Conservation (phyloP, 495 filamentous ascomycete species). For the Melanomma pulvis-pyrius region DNA sequence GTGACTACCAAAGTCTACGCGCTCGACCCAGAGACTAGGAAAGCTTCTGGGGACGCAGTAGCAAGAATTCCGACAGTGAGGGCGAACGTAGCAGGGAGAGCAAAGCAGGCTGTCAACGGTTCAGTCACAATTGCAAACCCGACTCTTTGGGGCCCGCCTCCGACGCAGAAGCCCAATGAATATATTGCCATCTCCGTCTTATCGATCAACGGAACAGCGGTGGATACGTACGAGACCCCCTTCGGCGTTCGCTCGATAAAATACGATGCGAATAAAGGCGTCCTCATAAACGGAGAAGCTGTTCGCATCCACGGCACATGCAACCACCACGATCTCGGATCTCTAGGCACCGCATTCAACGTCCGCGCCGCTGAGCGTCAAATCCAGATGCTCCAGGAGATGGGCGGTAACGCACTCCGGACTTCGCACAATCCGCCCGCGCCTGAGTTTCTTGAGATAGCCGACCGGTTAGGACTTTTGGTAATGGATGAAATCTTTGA, state of each 20-base stretch:
- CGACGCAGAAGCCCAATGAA: slow-evolving; percentile 49
- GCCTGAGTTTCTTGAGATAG: slow-evolving; percentile 21
- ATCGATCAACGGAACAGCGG: slow-evolving; percentile 22
- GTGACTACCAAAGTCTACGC: slow-evolving; percentile 15
- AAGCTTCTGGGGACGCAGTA: slow-evolving; percentile 5
- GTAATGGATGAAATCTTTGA: slow-evolving; percentile 48
- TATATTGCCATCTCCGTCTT: slow-evolving; percentile 53
- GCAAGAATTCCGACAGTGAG: slow-evolving; percentile 15
- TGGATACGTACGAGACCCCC: slow-evolving; percentile 54
- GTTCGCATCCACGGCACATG: slow-evolving; percentile 49
- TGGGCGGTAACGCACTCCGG: slow-evolving; percentile 54
- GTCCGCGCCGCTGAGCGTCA: slow-evolving; percentile 51
- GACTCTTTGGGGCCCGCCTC: slow-evolving; percentile 53
- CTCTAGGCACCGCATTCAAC: slow-evolving; percentile 53
- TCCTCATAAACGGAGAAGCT: slow-evolving; percentile 49
- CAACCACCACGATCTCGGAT: slow-evolving; percentile 55
- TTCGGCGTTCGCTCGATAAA: slow-evolving; percentile 53
- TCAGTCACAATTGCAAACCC: slow-evolving; percentile 47
- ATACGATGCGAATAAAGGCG: slow-evolving; percentile 46
- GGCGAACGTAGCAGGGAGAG: slow-evolving; percentile 39
- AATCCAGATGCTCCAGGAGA: slow-evolving; percentile 50
- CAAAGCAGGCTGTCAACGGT: slow-evolving; percentile 43
- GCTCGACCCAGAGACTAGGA: slow-evolving; percentile 9
- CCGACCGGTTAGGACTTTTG: slow-evolving; percentile 16
- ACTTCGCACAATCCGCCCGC: slow-evolving; percentile 48